Evolutionary conservation across 768 basidiomycete genomes (phyloP), one percentile per base, ranked within the genome.

Genomic region (Pleurotus tuoliensis): DNA sequence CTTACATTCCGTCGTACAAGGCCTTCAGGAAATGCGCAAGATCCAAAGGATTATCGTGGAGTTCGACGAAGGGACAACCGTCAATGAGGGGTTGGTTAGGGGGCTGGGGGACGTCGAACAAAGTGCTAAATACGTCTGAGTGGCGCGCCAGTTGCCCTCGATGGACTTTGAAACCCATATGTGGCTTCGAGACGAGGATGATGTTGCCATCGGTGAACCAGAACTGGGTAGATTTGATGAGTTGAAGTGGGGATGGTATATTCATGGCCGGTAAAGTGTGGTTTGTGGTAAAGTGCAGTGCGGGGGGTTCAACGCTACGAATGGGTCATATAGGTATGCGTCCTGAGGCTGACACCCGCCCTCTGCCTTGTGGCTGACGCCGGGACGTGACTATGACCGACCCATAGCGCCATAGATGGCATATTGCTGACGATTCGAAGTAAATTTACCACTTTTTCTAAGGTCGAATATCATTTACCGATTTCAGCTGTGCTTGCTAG

Each of bases 151-250:
- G 78, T 61, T 88, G 86, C 0, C 89, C 87, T 4, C 81, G 79
- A 63, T 90, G 88, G 3, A 90, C 86, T 59, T 85, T 89, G 77
- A 90, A 90, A 0, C 79, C 82, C 11, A 79, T 79, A 9, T 34
- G 30, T 16, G 69, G 67, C 0, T 77, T 79, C 1, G 83, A 78
- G 52, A 88, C 68, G 52, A 90, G 76, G 52, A 89, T 71, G 43
- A 88, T 71, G 63, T 88, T 90, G 9, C 88, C 88, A 62, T 90
- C 88, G 0, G 70, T 59, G 65, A 90, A 90, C 86, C 86, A 90
- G 64, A 90, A 80, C 60, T 87, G 84, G 1, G 86, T 81, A 15
- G 51, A 53, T 16, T 38, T 30, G n/a, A 34, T 15, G 13, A 51
- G 49, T 6, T 51, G 41, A 44, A 11, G 8, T 34, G 30, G 30